A percentile compares a stretch with the other conserved stretches of the same genome.
These are phyloP conservation scores for Phoenix dactylifera DNA, from an alignment of 176 grass and related monocot genomes.

Conservation along the genomic window DNA sequence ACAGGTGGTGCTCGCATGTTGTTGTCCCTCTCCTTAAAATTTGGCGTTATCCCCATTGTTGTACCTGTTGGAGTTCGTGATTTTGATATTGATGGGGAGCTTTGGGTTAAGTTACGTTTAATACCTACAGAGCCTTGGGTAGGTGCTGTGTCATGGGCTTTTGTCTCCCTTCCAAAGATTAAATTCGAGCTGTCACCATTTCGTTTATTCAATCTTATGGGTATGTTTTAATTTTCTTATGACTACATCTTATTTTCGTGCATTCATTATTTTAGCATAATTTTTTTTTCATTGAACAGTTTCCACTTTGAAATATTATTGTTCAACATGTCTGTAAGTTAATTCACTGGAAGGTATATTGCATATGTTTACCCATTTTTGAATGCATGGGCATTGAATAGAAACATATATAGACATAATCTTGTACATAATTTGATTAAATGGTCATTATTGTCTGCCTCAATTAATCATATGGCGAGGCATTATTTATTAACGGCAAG, in stretches of 20 bases:
- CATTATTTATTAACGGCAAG: too few relatives aligned
- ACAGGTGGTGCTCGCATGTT: slow-evolving; percentile 85
- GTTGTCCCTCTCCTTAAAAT: slow-evolving; percentile 76
- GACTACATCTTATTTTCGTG: slow-evolving; percentile 1
- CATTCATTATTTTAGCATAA: too few relatives aligned
- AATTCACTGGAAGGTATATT: too few relatives aligned
- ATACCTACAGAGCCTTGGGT: slow-evolving; percentile 92
- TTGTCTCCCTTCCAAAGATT: slow-evolving; percentile 93
- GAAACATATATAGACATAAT: too few relatives aligned
- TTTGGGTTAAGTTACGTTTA: slow-evolving; percentile 88
- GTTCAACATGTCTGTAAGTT: too few relatives aligned
- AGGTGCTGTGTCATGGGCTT: slow-evolving; percentile 94
- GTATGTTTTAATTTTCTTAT: slow-evolving; percentile 24
- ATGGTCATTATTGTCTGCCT: too few relatives aligned
- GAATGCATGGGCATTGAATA: too few relatives aligned
- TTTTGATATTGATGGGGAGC: slow-evolving; percentile 93
- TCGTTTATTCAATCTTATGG: slow-evolving; percentile 91
- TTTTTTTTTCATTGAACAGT: too few relatives aligned
- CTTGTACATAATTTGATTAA: too few relatives aligned
- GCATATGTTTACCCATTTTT: too few relatives aligned
- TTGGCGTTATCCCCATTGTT: slow-evolving; percentile 50
- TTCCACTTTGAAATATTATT: too few relatives aligned
- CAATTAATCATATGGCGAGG: too few relatives aligned
- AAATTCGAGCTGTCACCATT: slow-evolving; percentile 80
- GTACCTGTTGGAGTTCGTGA: slow-evolving; percentile 88